These are phyloP conservation scores for Vaccinium corymbosum DNA, from an alignment of 148 eudicot genomes.

Conservation along the genomic window DNA sequence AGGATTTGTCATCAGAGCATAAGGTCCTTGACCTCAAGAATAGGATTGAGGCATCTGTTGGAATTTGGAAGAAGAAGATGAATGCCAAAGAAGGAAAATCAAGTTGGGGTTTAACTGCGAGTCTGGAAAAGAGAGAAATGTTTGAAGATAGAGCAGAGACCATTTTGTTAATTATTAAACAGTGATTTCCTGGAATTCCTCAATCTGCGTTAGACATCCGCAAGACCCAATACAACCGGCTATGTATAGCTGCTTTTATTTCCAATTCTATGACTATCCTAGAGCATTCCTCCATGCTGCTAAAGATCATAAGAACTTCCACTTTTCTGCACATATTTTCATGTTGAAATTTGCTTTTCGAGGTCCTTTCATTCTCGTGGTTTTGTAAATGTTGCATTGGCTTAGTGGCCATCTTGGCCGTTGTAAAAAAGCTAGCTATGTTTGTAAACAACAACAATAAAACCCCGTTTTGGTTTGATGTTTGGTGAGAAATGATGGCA, in stretches of 20 bases:
- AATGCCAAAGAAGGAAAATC: conserved; percentile 53
- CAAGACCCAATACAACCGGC: conserved; percentile 63
- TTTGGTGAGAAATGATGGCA: not conserved
- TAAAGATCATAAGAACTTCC: not conserved
- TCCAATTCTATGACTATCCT: not conserved
- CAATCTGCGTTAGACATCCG: conserved; percentile 64
- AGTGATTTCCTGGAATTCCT: conserved; percentile 55
- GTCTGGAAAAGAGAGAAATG: conserved; percentile 65
- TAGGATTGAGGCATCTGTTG: conserved; percentile 63
- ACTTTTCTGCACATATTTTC: not conserved
- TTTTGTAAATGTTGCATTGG: not conserved
- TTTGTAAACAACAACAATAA: not conserved
- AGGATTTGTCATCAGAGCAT: conserved; percentile 71
- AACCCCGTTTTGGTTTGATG: not conserved
- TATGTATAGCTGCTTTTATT: conserved; percentile 20
- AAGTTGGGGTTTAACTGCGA: conserved; percentile 57
- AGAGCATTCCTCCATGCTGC: not conserved
- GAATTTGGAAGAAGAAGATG: conserved; percentile 71
- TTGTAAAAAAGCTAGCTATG: not conserved
- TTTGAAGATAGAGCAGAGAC: conserved; percentile 75
- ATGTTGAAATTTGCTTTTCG: not conserved
- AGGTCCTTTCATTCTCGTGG: not conserved
- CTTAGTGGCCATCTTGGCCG: not conserved
- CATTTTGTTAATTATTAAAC: conserved; percentile 50
- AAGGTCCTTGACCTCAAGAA: conserved; percentile 62